phyloP scores from a whole-genome alignment of 345 rosid species.

The Syzygium jambos region DNA sequence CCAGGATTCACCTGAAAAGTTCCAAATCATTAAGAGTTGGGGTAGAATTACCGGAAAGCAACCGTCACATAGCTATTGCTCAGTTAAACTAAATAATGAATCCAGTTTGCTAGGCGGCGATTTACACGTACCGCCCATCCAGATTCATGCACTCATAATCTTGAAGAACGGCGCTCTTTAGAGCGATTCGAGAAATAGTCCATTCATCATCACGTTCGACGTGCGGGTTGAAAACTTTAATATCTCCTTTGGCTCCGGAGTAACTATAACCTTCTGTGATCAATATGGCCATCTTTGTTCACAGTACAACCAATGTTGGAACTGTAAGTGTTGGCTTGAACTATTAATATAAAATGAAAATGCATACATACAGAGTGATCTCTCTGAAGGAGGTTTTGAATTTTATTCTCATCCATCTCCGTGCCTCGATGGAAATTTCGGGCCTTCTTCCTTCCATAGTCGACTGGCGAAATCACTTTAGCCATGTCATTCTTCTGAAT shows the following conservation, averaged over 20 bases:
- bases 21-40: background rate
- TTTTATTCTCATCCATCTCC: background rate
- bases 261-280: constrained; percentile 32
- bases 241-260: constrained; percentile 44
- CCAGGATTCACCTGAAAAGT: constrained; percentile 46
- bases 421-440: background rate
- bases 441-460: background rate
- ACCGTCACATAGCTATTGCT: background rate
- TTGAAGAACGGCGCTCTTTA: constrained; percentile 25
- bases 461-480: background rate
- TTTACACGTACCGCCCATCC: constrained; percentile 44
- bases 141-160: constrained; percentile 35
- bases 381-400: constrained; percentile 8
- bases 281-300: constrained; percentile 34
- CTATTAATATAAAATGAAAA: background rate
- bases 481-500: background rate
- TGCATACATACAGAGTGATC: constrained; percentile 31
- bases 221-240: constrained; percentile 37
- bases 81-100: background rate
- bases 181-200: constrained; percentile 27
- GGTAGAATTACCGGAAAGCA: background rate
- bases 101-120: background rate
- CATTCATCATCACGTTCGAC: constrained; percentile 46
- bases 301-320: background rate
- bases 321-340: background rate